Evolutionary conservation across 148 eudicot species (phyloP).

Genomic region (Drosera capensis): DNA sequence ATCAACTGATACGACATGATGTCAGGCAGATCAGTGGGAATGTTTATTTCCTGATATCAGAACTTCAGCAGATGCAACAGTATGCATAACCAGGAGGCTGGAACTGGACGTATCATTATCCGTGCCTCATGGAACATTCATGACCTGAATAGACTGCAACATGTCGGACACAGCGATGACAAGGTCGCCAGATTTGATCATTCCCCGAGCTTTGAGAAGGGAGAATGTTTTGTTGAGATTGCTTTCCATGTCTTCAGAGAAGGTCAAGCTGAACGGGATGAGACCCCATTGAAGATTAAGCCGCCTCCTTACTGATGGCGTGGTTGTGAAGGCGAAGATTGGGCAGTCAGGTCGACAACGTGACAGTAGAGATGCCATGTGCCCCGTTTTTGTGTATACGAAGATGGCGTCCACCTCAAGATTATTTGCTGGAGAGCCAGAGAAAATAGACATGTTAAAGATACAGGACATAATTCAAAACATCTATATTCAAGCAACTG

Average conservation of each 20-base stretch:
- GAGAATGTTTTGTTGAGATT: slow-evolving; percentile 78
- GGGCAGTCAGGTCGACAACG: slow-evolving; percentile 97
- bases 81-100: no score
- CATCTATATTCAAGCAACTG: no score
- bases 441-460: no score
- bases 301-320: slow-evolving; percentile 63
- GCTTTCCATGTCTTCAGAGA: slow-evolving; percentile 90
- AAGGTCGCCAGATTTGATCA: slow-evolving; percentile 90
- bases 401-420: slow-evolving; percentile 82
- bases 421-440: slow-evolving; percentile 64
- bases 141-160: slow-evolving; percentile 91
- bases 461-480: no score
- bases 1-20: no score
- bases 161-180: slow-evolving; percentile 93
- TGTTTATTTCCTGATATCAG: no score
- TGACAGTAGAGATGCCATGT: slow-evolving; percentile 91
- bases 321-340: slow-evolving; percentile 72
- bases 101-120: no score
- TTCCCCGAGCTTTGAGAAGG: slow-evolving; percentile 87
- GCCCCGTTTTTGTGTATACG: slow-evolving; percentile 76
- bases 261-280: slow-evolving; percentile 84
- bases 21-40: no score
- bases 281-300: slow-evolving; percentile 95
- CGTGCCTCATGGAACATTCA: slow-evolving; percentile 61
- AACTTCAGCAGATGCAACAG: no score